These are phyloP conservation scores for Blastobotrys muscicola DNA, from an alignment of 805 yeast genomes.

Conservation along the genomic window DNA sequence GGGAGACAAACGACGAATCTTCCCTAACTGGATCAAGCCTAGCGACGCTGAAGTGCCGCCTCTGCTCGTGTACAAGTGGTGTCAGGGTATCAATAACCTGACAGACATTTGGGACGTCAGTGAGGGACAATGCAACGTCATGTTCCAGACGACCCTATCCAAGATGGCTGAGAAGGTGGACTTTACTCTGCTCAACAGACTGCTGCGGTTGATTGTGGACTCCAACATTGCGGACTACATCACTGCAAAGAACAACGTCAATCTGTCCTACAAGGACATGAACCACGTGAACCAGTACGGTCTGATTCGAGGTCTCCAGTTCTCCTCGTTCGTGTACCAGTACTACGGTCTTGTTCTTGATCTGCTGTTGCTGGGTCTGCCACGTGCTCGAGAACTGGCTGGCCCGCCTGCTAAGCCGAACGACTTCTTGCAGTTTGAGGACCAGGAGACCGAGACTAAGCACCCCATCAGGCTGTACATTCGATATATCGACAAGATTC, in stretches of 20 bases:
- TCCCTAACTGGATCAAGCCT: constrained; percentile 96
- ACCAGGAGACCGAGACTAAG: constrained; percentile 44
- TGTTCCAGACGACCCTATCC: constrained; percentile 66
- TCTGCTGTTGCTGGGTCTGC: constrained; percentile 70
- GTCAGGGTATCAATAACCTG: constrained; percentile 79
- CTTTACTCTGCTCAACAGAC: constrained; percentile 72
- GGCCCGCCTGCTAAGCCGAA: constrained; percentile 67
- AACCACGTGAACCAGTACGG: constrained; percentile 86
- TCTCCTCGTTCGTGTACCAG: constrained; percentile 82
- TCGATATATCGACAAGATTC: constrained; percentile 75
- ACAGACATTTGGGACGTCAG: constrained; percentile 68
- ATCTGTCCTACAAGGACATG: constrained; percentile 86
- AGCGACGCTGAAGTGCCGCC: constrained; percentile 92
- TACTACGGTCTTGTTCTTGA: constrained; percentile 84
- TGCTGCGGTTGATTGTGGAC: constrained; percentile 73
- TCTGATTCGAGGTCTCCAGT: constrained; percentile 77
- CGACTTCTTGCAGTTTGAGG: constrained; percentile 65
- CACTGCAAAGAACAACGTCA: constrained; percentile 78
- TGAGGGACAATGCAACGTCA: constrained; percentile 69
- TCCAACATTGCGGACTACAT: constrained; percentile 91
- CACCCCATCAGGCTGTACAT: constrained; percentile 77
- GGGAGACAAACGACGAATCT: constrained; percentile 73
- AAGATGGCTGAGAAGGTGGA: constrained; percentile 81
- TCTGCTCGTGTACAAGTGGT: constrained; percentile 83
- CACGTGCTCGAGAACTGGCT: constrained; percentile 80